Conservation (phyloP, 148 eudicot species). For the Rhododendron kiyosumense region DNA sequence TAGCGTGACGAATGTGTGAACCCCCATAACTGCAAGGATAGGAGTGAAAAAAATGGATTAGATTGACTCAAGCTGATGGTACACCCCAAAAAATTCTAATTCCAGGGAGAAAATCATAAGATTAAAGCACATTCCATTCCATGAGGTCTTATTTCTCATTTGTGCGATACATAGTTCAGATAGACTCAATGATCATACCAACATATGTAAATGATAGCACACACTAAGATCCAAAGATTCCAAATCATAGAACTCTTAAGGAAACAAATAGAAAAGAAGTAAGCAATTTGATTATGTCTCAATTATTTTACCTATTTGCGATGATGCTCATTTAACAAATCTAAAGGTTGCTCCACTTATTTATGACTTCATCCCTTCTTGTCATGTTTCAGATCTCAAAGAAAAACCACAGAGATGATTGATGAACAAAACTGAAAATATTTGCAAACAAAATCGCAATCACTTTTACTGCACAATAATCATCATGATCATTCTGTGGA, state of each 20-base stretch:
- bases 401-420: background rate
- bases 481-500: background rate
- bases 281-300: background rate
- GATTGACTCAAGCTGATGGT: background rate
- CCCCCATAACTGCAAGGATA: slow-evolving; percentile 79
- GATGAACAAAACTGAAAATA: background rate
- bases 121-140: background rate
- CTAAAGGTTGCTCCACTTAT: background rate
- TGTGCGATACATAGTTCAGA: background rate
- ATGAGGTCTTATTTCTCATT: background rate
- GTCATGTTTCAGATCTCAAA: background rate
- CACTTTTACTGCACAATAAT: background rate
- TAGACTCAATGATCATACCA: background rate
- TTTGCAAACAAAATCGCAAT: background rate
- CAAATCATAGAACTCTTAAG: background rate
- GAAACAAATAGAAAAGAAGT: background rate
- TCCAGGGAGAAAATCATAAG: background rate
- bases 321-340: too few species aligned
- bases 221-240: background rate
- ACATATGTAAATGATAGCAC: background rate
- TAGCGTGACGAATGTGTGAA: slow-evolving; percentile 71
- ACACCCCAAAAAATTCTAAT: background rate
- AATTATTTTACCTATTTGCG: background rate
- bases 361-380: background rate
- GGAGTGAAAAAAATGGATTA: background rate